phyloP scores from a whole-genome alignment of 2,329 filamentous ascomycete species.

The Metarhizium guizhouense region DNA sequence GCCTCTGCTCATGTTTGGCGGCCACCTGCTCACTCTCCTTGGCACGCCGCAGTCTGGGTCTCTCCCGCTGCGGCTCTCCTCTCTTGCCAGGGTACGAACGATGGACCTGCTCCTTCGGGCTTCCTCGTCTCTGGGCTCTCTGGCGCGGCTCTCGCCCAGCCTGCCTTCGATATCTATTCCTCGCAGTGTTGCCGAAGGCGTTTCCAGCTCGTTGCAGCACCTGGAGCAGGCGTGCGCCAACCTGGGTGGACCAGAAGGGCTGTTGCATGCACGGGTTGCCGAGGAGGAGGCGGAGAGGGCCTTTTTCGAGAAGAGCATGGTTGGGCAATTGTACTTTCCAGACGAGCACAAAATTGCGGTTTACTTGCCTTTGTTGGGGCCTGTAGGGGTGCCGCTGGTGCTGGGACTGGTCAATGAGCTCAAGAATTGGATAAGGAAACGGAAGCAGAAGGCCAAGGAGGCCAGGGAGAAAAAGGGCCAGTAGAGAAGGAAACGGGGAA shows the following conservation, averaged over 20 bases:
- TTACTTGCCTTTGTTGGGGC: slow-evolving; percentile 83
- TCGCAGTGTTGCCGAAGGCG: slow-evolving; percentile 73
- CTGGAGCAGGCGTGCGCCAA: slow-evolving; percentile 68
- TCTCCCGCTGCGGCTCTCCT: slow-evolving; percentile 74
- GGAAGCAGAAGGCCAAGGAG: slow-evolving; percentile 32
- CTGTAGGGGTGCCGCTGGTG: slow-evolving; percentile 79
- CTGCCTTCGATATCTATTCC: slow-evolving; percentile 90
- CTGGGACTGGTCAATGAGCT: slow-evolving; percentile 79
- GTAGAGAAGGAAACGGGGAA: slow-evolving; percentile 9
- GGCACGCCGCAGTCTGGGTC: slow-evolving; percentile 79
- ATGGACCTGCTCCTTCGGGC: slow-evolving; percentile 80
- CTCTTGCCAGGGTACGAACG: slow-evolving; percentile 75
- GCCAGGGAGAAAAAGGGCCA: slow-evolving; percentile 29
- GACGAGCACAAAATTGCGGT: slow-evolving; percentile 98
- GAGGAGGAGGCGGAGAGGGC: slow-evolving; percentile 85
- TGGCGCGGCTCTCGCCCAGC: slow-evolving; percentile 75
- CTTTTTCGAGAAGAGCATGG: slow-evolving; percentile 99
- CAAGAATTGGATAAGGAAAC: slow-evolving; percentile 48
- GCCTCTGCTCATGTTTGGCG: slow-evolving; percentile 81
- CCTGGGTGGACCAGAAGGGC: slow-evolving; percentile 55
- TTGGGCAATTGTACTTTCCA: slow-evolving; percentile 95
- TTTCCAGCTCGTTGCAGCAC: slow-evolving; percentile 69
- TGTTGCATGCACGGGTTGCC: slow-evolving; percentile 74
- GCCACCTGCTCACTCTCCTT: slow-evolving; percentile 79
- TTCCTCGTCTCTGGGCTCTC: slow-evolving; percentile 85